Evolutionary conservation across 306 rosid genomes (phyloP).

Genomic region (Astragalus membranaceus): DNA sequence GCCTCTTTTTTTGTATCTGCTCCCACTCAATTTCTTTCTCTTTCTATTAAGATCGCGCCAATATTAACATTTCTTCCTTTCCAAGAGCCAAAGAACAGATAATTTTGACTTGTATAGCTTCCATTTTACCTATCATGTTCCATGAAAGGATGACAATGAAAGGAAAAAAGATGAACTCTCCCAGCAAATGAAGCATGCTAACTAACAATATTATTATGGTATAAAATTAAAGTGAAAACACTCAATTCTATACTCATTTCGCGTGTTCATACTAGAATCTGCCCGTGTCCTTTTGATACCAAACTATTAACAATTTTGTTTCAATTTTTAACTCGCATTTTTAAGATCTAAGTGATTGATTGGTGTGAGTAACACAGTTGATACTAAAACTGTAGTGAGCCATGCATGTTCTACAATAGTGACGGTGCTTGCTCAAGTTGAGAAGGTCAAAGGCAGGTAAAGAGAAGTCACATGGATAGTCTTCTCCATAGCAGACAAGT

Average conservation of each 20-base stretch:
- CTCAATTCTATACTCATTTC: too few species aligned
- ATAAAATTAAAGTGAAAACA: not conserved
- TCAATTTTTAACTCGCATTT: not conserved
- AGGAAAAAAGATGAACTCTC: not conserved
- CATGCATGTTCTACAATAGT: conserved; percentile 24
- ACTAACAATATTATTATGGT: not conserved
- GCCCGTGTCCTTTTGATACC: not conserved
- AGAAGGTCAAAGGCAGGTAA: conserved; percentile 1
- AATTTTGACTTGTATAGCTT: conserved; percentile 19
- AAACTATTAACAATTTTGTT: not conserved
- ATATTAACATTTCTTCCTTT: conserved; percentile 10
- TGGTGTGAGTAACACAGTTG: not conserved
- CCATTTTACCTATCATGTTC: conserved; percentile 1
- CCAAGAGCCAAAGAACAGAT: conserved; percentile 25
- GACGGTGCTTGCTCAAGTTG: not conserved
- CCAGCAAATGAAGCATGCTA: conserved; percentile 20
- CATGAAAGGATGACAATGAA: conserved; percentile 20
- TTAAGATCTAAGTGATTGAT: not conserved
- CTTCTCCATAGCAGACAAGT: conserved; percentile 9
- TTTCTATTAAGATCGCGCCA: conserved; percentile 20
- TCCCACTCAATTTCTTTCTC: conserved; percentile 34
- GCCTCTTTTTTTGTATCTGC: conserved; percentile 24
- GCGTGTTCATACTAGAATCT: too few species aligned
- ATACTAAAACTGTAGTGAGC: not conserved
- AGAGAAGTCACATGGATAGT: conserved; percentile 23